Conservation (phyloP, 495 filamentous ascomycete species). For the Penicillium longicatenatum region DNA sequence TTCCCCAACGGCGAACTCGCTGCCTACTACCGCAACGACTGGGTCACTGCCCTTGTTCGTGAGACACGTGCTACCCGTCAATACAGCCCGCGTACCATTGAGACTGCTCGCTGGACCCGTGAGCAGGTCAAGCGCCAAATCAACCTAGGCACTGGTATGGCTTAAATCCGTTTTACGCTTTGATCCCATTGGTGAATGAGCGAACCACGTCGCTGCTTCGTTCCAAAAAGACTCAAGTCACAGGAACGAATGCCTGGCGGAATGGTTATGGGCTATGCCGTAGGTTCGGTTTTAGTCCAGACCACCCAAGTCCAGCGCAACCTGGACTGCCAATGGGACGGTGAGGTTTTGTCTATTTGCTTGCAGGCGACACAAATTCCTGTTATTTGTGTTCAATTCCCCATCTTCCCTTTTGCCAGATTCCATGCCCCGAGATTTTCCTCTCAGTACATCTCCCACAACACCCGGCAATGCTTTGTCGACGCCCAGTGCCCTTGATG, state of each 20-base stretch:
- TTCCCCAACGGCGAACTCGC: constrained; percentile 89
- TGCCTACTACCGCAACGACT: constrained; percentile 83
- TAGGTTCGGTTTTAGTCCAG: background rate
- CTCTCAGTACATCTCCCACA: constrained; percentile 9
- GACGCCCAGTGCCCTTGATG: constrained; percentile 20
- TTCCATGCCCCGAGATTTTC: constrained; percentile 7
- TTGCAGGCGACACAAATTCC: background rate
- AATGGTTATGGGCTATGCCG: background rate
- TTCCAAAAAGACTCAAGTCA: background rate
- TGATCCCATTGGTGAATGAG: constrained; percentile 14
- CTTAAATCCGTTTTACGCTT: constrained; percentile 26
- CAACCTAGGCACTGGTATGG: constrained; percentile 46
- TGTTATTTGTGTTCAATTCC: constrained; percentile 4
- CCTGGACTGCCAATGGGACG: constrained; percentile 7
- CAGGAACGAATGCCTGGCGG: background rate
- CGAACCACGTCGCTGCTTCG: constrained; percentile 2
- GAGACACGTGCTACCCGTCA: constrained; percentile 85
- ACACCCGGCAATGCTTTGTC: background rate
- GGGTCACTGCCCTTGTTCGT: constrained; percentile 83
- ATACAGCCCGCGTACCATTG: constrained; percentile 77
- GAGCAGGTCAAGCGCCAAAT: constrained; percentile 96
- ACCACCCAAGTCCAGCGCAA: constrained; percentile 4
- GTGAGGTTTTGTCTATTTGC: constrained; percentile 5
- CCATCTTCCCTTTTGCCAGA: constrained; percentile 1
- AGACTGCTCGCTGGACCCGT: constrained; percentile 94